Percentiles rank a stretch among this genome's conserved stretches.
These are phyloP conservation scores for Aspergillus sparsus DNA, from an alignment of 495 filamentous ascomycete species.

Conservation along the genomic window DNA sequence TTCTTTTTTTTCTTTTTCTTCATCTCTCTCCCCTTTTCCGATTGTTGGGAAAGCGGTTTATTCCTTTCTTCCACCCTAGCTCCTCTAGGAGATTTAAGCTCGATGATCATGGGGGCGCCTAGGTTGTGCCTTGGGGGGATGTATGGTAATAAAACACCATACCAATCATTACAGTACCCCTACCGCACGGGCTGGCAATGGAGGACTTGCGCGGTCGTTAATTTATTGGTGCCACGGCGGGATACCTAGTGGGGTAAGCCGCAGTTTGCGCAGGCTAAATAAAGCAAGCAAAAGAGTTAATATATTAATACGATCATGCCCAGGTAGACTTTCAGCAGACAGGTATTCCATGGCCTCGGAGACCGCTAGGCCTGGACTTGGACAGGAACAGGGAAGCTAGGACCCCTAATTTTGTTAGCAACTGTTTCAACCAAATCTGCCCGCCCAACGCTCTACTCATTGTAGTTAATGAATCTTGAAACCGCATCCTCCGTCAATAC, in stretches of 20 bases:
- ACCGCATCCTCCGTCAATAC: not conserved
- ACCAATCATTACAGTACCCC: constrained; percentile 3
- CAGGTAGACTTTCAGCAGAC: not conserved
- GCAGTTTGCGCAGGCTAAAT: constrained; percentile 8
- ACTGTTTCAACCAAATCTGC: constrained; percentile 4
- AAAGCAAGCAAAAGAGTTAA: constrained; percentile 3
- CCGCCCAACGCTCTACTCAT: not conserved
- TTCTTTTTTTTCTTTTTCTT: not conserved
- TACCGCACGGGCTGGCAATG: not conserved
- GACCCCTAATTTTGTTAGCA: constrained; percentile 14
- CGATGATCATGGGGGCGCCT: constrained; percentile 1
- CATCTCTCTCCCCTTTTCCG: not conserved
- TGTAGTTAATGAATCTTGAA: constrained; percentile 4
- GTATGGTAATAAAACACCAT: constrained; percentile 9
- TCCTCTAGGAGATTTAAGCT: not conserved
- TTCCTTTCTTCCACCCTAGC: not conserved
- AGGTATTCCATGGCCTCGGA: not conserved
- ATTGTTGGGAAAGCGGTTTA: not conserved
- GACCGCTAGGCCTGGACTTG: constrained; percentile 11
- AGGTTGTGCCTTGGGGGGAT: not conserved
- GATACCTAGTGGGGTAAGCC: constrained; percentile 23
- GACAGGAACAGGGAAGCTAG: constrained; percentile 16
- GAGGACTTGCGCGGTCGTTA: not conserved
- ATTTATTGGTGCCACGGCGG: constrained; percentile 8
- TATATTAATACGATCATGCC: not conserved